These are phyloP conservation scores for Fusarium cyanostomum DNA, from an alignment of 2,329 filamentous ascomycete species.

Conservation along the genomic window DNA sequence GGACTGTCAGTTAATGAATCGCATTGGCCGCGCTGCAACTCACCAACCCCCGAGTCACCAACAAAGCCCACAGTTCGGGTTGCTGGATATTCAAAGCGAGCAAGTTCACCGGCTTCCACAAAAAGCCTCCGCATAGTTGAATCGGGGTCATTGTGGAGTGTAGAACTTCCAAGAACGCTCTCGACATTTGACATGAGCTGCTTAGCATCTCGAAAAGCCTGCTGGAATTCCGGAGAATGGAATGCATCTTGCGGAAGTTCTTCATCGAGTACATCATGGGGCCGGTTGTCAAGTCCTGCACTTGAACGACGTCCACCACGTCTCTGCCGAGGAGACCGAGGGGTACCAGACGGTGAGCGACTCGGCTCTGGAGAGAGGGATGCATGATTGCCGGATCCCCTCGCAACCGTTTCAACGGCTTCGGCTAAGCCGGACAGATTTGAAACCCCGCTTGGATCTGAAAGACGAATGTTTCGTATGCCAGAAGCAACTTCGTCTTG, in stretches of 20 bases:
- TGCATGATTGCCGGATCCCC: slow-evolving; percentile 8
- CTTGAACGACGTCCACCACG: slow-evolving; percentile 21
- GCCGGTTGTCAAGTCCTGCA: neutral
- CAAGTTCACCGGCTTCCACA: slow-evolving; percentile 46
- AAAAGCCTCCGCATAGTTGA: slow-evolving; percentile 52
- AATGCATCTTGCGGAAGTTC: slow-evolving; percentile 49
- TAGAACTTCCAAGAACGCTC: slow-evolving; percentile 47
- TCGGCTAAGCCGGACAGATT: slow-evolving; percentile 1
- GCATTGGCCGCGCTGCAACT: slow-evolving; percentile 1
- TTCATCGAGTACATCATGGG: slow-evolving; percentile 45
- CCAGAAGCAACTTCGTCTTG: neutral
- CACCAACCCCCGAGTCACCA: slow-evolving; percentile 59
- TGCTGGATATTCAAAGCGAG: slow-evolving; percentile 50
- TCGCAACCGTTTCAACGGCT: slow-evolving; percentile 14
- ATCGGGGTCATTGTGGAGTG: slow-evolving; percentile 48
- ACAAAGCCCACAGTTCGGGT: slow-evolving; percentile 57
- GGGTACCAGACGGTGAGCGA: neutral
- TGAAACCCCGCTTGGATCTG: neutral
- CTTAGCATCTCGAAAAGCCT: slow-evolving; percentile 47
- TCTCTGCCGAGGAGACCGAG: slow-evolving; percentile 2
- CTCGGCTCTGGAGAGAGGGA: slow-evolving; percentile 22
- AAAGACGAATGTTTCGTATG: slow-evolving; percentile 16
- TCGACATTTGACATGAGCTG: slow-evolving; percentile 44
- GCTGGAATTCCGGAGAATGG: slow-evolving; percentile 49
- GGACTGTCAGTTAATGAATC: neutral